Conservation (phyloP, 768 basidiomycete species). For the Mycena leptocephala region DNA sequence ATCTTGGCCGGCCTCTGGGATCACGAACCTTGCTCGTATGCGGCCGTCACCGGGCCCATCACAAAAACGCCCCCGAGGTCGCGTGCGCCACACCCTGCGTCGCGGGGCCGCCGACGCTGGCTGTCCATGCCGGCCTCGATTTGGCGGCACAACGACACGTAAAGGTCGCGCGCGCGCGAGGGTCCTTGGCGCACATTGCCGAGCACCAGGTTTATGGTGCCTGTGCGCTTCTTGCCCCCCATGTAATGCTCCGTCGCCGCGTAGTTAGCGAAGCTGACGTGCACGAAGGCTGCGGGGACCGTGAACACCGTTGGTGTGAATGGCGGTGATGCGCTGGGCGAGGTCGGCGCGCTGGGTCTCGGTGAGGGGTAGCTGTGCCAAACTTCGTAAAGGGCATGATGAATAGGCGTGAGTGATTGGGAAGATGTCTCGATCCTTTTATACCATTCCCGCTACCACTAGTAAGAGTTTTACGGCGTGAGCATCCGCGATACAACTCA, state of each 20-base stretch:
- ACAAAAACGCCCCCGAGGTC: slow-evolving; percentile 5
- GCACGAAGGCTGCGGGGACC: slow-evolving; percentile 21
- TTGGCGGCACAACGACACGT: slow-evolving; percentile 23
- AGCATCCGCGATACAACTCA: not conserved
- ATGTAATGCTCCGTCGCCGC: slow-evolving; percentile 21
- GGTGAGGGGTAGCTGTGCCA: slow-evolving; percentile 25
- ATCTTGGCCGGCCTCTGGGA: slow-evolving; percentile 19
- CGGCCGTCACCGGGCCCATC: slow-evolving; percentile 11
- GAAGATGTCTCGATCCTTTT: slow-evolving; percentile 1
- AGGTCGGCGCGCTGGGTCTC: slow-evolving; percentile 25
- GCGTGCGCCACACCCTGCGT: slow-evolving; percentile 15
- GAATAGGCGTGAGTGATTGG: slow-evolving; percentile 11
- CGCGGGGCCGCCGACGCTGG: slow-evolving; percentile 11
- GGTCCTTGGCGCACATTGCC: slow-evolving; percentile 11
- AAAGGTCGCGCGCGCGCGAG: slow-evolving; percentile 22
- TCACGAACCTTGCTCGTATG: slow-evolving; percentile 10
- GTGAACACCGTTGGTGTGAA: slow-evolving; percentile 21
- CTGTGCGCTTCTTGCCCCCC: slow-evolving; percentile 23
- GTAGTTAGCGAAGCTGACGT: slow-evolving; percentile 21
- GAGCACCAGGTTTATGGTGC: slow-evolving; percentile 19
- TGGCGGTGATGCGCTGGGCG: slow-evolving; percentile 23
- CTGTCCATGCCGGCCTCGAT: slow-evolving; percentile 19
- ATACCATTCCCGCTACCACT: slow-evolving; percentile 6
- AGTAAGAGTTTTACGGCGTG: slow-evolving; percentile 4
- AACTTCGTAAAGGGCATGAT: slow-evolving; percentile 25